Evolutionary conservation across 169 alveolate genomes (phyloP), one percentile per base, ranked within the genome.

Genomic region (Cryptosporidium ryanae): DNA sequence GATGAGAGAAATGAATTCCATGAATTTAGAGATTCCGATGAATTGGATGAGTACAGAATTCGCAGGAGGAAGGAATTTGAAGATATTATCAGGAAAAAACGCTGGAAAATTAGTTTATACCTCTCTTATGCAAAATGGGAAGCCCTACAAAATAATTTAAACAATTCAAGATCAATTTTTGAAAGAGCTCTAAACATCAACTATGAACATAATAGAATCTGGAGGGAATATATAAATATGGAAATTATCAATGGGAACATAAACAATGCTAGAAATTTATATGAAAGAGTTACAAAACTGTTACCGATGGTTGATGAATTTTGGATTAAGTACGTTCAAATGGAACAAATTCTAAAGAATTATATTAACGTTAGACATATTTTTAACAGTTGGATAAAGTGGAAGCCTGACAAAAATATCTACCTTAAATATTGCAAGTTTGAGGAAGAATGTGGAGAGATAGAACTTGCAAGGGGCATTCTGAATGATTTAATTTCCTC

Each of bases 161-260:
- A 94, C 66, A 92, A 97, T 38, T 98, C 99, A 7, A 91, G 99
- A 34, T 96, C 99, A 29, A 95, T 98, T 21, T 97, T 94, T 90
- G 99, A 98, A 91, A 92, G 99, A 68, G 99, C 99, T 0, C 90
- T 98, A 49, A 95, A 94, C 66, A 98, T 98, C 23, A 99, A 98
- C 90, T 96, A 96, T 82, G 95, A 96, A 64, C 96, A 98, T 89
- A 92, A 93, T 34, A 91, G 96, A 65, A 81, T 98, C 63, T 98
- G 99, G 99, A 93, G 97, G 82, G 96, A 97, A 82, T 98, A 98
- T 94, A 97, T 98, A 31, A 99, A 98, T 91, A 96, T 98, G 96
- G 99, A 98, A 91, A 96, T 97, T 97, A 93, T 94, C 82, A 94
- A 97, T 90, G 98, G 98, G 89, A 96, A 95, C 91, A 94, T 98